These are phyloP conservation scores for Calophaca sinica DNA, from an alignment of 306 rosid genomes.

Conservation along the genomic window DNA sequence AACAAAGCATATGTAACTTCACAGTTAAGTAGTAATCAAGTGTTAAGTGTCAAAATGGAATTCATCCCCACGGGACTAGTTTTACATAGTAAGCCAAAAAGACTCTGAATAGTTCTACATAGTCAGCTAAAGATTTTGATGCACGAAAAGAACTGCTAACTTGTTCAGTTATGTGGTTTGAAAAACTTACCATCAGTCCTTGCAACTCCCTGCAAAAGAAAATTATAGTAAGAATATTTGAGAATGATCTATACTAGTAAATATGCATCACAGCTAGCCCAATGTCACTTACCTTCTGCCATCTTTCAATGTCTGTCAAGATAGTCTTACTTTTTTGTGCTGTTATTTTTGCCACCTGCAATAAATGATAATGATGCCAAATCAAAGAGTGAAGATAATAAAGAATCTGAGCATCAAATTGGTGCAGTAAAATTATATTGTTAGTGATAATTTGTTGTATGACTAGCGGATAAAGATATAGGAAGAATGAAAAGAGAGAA, in stretches of 20 bases:
- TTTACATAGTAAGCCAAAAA: neutral
- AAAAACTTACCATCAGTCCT: constrained; percentile 85
- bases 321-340: constrained; percentile 87
- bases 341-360: constrained; percentile 94
- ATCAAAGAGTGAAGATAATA: constrained; percentile 13
- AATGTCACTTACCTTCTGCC: constrained; percentile 87
- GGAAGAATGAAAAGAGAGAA: constrained; percentile 12
- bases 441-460: constrained; percentile 4
- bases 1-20: constrained; percentile 14
- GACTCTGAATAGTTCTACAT: constrained; percentile 3
- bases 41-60: constrained; percentile 22
- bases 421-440: constrained; percentile 9
- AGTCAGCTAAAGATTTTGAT: constrained; percentile 30
- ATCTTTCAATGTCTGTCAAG: constrained; percentile 92
- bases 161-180: constrained; percentile 27
- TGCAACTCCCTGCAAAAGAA: constrained; percentile 85
- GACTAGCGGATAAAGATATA: constrained; percentile 27
- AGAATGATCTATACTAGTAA: constrained; percentile 2
- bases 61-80: constrained; percentile 11
- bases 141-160: constrained; percentile 26
- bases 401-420: constrained; percentile 22
- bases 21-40: constrained; percentile 2
- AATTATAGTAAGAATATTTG: constrained; percentile 36
- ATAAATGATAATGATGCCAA: constrained; percentile 42
- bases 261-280: constrained; percentile 12